These are phyloP conservation scores for Gossypium raimondii DNA, from an alignment of 345 rosid genomes.

Conservation along the genomic window DNA sequence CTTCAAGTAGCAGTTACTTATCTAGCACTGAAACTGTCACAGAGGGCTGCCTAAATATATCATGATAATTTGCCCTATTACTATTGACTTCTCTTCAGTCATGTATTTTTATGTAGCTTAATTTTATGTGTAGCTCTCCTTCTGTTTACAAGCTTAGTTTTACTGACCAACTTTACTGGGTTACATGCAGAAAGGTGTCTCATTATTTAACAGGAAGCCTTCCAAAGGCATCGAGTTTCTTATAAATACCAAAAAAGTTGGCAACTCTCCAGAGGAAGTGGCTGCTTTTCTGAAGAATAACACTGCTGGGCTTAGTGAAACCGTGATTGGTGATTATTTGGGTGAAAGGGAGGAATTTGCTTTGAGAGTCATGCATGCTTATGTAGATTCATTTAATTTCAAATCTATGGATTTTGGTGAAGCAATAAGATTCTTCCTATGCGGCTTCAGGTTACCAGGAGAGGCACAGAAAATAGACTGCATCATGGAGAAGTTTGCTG, in stretches of 20 bases:
- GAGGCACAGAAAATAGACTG: conserved; percentile 99
- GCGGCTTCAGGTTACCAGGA: conserved; percentile 89
- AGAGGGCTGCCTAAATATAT: conserved; percentile 2
- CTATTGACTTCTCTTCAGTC: conserved; percentile 6
- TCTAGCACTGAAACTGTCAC: neutral
- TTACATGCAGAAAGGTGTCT: conserved; percentile 79
- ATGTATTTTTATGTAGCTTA: neutral
- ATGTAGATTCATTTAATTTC: conserved; percentile 88
- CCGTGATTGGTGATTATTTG: conserved; percentile 89
- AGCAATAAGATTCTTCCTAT: conserved; percentile 84
- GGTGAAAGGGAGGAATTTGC: conserved; percentile 95
- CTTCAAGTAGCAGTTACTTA: conserved; percentile 2
- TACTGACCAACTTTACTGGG: conserved; percentile 29
- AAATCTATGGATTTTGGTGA: conserved; percentile 80
- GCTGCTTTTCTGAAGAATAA: conserved; percentile 63
- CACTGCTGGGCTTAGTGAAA: conserved; percentile 67
- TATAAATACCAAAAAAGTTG: conserved; percentile 60
- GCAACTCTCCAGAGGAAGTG: conserved; percentile 78
- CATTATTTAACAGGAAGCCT: conserved; percentile 83
- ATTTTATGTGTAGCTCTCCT: neutral
- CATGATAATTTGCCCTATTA: neutral
- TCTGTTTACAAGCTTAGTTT: conserved; percentile 9
- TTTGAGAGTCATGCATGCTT: conserved; percentile 92
- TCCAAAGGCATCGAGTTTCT: conserved; percentile 89
- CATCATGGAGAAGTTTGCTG: conserved; percentile 96